Evolutionary conservation across 257 asterid genomes (phyloP).

Genomic region (Nicotiana sylvestris): DNA sequence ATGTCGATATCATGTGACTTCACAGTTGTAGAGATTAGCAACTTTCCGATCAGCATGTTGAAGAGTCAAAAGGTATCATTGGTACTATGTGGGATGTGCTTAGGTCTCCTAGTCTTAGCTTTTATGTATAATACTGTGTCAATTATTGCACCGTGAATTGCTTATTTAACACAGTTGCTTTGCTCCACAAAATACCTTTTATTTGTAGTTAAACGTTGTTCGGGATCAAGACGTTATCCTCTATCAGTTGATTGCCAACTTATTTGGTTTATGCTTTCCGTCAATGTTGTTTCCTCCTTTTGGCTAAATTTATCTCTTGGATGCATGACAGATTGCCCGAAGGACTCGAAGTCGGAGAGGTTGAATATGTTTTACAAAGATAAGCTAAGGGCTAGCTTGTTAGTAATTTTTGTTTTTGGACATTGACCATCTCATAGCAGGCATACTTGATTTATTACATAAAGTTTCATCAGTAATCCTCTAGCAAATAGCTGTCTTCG

Average conservation of each 20-base stretch:
- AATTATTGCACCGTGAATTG: background rate
- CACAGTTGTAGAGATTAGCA: background rate
- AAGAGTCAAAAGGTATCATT: background rate
- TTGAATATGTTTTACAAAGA: constrained; percentile 11
- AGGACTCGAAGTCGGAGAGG: constrained; percentile 42
- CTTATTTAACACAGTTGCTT: background rate
- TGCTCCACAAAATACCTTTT: background rate
- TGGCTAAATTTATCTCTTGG: background rate
- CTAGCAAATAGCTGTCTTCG: background rate
- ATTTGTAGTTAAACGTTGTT: background rate
- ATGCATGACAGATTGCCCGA: constrained; percentile 32
- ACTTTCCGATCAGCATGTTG: background rate
- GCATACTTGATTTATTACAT: background rate
- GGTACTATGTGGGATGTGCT: too few species aligned
- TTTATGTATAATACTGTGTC: background rate
- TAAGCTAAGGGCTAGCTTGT: background rate
- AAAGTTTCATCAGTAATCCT: background rate
- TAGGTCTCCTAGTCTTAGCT: background rate
- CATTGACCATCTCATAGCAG: background rate
- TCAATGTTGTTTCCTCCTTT: background rate
- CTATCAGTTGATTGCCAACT: background rate
- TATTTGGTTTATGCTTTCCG: background rate
- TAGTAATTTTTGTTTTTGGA: background rate
- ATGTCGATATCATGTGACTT: background rate
- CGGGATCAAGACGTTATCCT: background rate